phyloP scores from a whole-genome alignment of 169 alveolate species.

The Cryptosporidium baileyi region DNA sequence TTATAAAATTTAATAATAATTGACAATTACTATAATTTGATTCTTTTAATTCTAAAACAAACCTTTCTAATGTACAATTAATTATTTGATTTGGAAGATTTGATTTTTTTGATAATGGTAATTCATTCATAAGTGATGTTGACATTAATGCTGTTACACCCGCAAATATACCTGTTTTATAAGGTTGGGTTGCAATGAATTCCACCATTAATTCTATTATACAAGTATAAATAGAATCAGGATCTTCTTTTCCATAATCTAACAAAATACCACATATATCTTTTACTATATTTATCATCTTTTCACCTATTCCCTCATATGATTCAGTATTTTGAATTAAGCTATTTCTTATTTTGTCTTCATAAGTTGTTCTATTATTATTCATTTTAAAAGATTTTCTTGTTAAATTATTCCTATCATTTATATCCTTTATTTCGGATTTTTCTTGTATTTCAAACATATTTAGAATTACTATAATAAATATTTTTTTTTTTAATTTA shows the following conservation, averaged over 20 bases:
- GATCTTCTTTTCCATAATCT: background rate
- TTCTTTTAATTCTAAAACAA: conserved; percentile 1
- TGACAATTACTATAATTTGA: conserved; percentile 31
- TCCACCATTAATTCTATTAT: conserved; percentile 14
- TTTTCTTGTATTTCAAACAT: no score
- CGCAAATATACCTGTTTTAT: conserved; percentile 60
- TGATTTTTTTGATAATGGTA: conserved; percentile 4
- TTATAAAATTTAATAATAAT: conserved; percentile 1
- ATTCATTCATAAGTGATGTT: conserved; percentile 39
- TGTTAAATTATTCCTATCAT: no score
- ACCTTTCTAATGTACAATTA: conserved; percentile 11
- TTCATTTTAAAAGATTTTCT: no score
- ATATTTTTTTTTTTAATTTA: no score
- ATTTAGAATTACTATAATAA: no score
- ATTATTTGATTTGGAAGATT: conserved; percentile 6
- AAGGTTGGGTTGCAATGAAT: conserved; percentile 50
- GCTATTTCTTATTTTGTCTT: background rate
- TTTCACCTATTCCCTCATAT: conserved; percentile 51
- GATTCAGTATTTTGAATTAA: conserved; percentile 34
- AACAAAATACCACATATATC: background rate
- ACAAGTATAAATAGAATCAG: background rate
- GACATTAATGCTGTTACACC: conserved; percentile 63
- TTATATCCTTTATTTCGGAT: no score
- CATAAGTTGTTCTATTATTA: no score
- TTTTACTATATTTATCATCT: conserved; percentile 19